These are phyloP conservation scores for Phytophthora hybrid DNA, from an alignment of 352 stramenopile genomes.

Conservation along the genomic window DNA sequence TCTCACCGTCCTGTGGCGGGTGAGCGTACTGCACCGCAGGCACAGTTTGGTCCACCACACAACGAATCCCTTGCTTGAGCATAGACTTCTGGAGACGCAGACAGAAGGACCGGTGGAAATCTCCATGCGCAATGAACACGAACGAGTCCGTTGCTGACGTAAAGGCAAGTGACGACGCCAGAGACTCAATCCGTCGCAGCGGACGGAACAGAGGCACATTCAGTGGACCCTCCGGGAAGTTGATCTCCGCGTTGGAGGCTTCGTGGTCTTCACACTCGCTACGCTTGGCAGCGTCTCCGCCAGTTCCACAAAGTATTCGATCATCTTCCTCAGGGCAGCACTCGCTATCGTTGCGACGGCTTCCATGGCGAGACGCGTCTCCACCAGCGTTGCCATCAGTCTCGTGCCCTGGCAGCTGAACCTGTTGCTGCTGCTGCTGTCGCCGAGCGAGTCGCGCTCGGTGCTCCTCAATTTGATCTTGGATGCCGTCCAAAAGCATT, in stretches of 20 bases:
- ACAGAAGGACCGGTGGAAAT: conserved; percentile 79
- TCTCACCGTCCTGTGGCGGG: conserved; percentile 28
- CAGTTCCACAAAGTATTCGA: conserved; percentile 17
- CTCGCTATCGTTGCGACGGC: conserved; percentile 28
- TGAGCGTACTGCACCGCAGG: conserved; percentile 59
- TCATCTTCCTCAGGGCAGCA: conserved; percentile 30
- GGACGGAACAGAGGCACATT: conserved; percentile 36
- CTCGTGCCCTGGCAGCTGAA: conserved; percentile 40
- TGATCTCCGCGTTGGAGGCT: conserved; percentile 31
- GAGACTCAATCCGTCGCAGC: conserved; percentile 29
- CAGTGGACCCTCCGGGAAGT: conserved; percentile 23
- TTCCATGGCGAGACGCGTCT: conserved; percentile 27
- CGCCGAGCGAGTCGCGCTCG: conserved; percentile 57
- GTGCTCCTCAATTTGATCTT: conserved; percentile 86
- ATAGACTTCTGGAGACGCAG: conserved; percentile 63
- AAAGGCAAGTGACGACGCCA: conserved; percentile 35
- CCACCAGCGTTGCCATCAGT: conserved; percentile 17
- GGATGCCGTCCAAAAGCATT: conserved; percentile 81
- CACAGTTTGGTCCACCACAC: conserved; percentile 61
- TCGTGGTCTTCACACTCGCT: conserved; percentile 31
- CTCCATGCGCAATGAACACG: conserved; percentile 81
- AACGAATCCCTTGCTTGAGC: conserved; percentile 64
- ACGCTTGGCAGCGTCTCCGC: conserved; percentile 3
- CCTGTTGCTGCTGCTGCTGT: conserved; percentile 38
- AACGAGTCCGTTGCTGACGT: conserved; percentile 45